Evolutionary conservation across 2,329 filamentous ascomycete genomes (phyloP).

Genomic region (Ophiostoma pallidulum): DNA sequence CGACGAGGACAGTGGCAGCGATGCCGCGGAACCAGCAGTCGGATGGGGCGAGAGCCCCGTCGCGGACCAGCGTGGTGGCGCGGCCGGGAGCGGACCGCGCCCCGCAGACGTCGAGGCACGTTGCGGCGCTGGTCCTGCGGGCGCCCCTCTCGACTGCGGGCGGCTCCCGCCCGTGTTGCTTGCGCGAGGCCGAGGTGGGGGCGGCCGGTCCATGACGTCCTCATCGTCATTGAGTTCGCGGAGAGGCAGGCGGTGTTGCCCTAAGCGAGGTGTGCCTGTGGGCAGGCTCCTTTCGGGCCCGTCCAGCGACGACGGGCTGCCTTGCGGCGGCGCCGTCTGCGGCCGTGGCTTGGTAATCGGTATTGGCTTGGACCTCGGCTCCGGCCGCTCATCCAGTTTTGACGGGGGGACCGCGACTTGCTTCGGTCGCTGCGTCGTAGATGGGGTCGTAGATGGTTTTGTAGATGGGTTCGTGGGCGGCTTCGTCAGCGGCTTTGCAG

Average conservation of each 20-base stretch:
- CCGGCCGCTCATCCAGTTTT: background rate
- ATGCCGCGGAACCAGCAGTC: background rate
- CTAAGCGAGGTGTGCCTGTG: background rate
- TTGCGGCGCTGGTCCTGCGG: background rate
- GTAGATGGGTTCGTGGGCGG: background rate
- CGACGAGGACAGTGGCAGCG: no score
- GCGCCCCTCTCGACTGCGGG: background rate
- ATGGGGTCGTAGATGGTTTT: background rate
- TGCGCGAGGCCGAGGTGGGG: background rate
- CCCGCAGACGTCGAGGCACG: background rate
- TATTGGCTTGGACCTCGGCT: background rate
- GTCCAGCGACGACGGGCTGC: background rate
- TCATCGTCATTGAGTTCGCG: conserved; percentile 7
- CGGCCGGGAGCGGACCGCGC: background rate
- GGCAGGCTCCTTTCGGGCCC: background rate
- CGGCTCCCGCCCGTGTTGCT: conserved; percentile 4
- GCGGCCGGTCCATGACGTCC: conserved; percentile 3
- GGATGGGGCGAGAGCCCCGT: background rate
- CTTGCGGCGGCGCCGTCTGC: background rate
- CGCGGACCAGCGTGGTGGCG: conserved; percentile 1
- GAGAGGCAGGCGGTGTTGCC: background rate
- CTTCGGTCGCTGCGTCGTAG: background rate
- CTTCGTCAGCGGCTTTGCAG: background rate
- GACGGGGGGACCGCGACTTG: no score
- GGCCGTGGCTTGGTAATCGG: background rate